These are phyloP conservation scores for Cantharellus cinnabarinus DNA, from an alignment of 768 basidiomycete genomes.

Conservation along the genomic window DNA sequence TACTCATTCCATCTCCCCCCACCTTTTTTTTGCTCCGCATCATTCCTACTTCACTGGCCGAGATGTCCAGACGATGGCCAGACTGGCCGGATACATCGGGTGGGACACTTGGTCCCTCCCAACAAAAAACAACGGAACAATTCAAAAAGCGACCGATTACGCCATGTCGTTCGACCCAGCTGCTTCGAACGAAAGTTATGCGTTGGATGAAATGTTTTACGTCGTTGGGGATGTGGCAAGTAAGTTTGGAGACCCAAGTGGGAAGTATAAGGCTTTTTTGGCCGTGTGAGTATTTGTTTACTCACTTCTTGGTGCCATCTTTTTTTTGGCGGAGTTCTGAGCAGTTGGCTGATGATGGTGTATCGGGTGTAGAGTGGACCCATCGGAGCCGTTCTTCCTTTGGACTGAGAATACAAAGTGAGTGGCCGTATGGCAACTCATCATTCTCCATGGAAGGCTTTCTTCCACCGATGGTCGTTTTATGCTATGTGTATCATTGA, in stretches of 20 bases:
- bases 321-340: not conserved
- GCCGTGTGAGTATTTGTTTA: not conserved
- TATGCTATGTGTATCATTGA: too few species aligned
- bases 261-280: constrained; percentile 11
- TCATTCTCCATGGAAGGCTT: too few species aligned
- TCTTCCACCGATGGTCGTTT: too few species aligned
- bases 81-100: constrained; percentile 13
- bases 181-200: constrained; percentile 5
- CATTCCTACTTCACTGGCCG: not conserved
- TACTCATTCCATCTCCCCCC: not conserved
- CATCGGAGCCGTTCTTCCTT: constrained; percentile 5
- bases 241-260: constrained; percentile 13
- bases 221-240: constrained; percentile 10
- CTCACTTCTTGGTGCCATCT: not conserved
- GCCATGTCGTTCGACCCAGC: constrained; percentile 10
- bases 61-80: constrained; percentile 9
- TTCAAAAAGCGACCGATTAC: constrained; percentile 14
- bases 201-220: constrained; percentile 10
- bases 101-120: constrained; percentile 12
- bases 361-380: not conserved
- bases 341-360: not conserved
- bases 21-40: not conserved
- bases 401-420: constrained; percentile 4
- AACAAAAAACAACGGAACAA: constrained; percentile 10
- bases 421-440: not conserved